These are phyloP conservation scores for Neolentinus lepideus DNA, from an alignment of 1,284 basidiomycete genomes.

Conservation along the genomic window DNA sequence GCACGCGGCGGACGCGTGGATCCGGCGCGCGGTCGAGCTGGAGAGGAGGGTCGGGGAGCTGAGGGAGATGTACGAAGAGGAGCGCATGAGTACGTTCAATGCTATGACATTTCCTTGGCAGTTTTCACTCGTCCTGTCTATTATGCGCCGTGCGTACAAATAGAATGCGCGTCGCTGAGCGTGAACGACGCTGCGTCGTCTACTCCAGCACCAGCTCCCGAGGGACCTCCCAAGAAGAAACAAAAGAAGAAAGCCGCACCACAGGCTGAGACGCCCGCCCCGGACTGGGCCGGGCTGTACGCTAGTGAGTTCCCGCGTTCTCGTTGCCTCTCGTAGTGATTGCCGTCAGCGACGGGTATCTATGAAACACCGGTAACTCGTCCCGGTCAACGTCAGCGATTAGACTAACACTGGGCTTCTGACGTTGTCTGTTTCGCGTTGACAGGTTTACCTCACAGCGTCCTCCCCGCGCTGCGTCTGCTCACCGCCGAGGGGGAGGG, in stretches of 20 bases:
- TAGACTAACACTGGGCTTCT: too few relatives aligned
- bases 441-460: too few relatives aligned
- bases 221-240: conserved; percentile 7
- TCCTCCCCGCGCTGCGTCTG: conserved; percentile 1
- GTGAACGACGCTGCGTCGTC: background rate
- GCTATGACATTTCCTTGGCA: too few relatives aligned
- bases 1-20: conserved; percentile 27
- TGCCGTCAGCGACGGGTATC: too few relatives aligned
- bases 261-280: background rate
- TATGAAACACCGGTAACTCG: background rate
- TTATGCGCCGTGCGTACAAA: too few relatives aligned
- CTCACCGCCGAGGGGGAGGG: conserved; percentile 12
- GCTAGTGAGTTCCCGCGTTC: background rate
- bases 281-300: background rate
- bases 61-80: conserved; percentile 28
- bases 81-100: conserved; percentile 31
- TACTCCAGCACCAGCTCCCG: background rate
- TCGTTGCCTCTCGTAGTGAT: background rate
- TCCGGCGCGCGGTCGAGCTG: conserved; percentile 33
- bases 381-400: too few relatives aligned
- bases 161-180: background rate
- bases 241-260: conserved; percentile 8
- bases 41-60: conserved; percentile 32
- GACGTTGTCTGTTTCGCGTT: too few relatives aligned
- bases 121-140: too few relatives aligned